phyloP scores from a whole-genome alignment of 148 eudicot genomes.

The Chenopodium suecicum region DNA sequence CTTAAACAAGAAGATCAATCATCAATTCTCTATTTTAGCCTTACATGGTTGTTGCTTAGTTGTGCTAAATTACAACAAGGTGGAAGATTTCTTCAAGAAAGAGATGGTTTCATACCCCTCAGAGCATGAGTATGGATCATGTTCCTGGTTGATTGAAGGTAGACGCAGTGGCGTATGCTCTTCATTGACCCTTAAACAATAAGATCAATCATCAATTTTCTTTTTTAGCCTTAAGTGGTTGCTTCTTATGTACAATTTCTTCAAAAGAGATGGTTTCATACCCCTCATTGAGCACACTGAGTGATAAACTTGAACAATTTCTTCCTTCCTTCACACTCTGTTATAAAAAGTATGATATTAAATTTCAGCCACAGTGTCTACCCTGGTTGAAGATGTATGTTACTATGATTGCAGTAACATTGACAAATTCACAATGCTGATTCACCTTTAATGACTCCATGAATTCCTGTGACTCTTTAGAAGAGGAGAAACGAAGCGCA shows the following conservation, averaged over 20 bases:
- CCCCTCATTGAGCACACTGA: slow-evolving; percentile 9
- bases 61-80: neutral
- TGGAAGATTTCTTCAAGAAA: neutral
- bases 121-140: slow-evolving; percentile 1
- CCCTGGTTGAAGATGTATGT: neutral
- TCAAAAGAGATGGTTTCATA: slow-evolving; percentile 17
- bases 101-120: slow-evolving; percentile 21
- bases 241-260: neutral
- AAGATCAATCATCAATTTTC: neutral
- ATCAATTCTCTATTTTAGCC: neutral
- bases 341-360: neutral
- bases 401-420: neutral
- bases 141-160: slow-evolving; percentile 17
- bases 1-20: slow-evolving; percentile 13
- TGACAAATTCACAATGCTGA: neutral
- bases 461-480: slow-evolving; percentile 19
- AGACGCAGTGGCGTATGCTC: slow-evolving; percentile 6
- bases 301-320: neutral
- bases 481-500: slow-evolving; percentile 26
- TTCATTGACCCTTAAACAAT: slow-evolving; percentile 9
- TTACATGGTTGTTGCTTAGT: neutral
- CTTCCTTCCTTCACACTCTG: slow-evolving; percentile 20
- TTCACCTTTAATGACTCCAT: slow-evolving; percentile 26
- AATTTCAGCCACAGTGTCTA: slow-evolving; percentile 3
- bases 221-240: neutral